phyloP scores from a whole-genome alignment of 2,329 filamentous ascomycete genomes.

The Tolypocladium ovalisporum region DNA sequence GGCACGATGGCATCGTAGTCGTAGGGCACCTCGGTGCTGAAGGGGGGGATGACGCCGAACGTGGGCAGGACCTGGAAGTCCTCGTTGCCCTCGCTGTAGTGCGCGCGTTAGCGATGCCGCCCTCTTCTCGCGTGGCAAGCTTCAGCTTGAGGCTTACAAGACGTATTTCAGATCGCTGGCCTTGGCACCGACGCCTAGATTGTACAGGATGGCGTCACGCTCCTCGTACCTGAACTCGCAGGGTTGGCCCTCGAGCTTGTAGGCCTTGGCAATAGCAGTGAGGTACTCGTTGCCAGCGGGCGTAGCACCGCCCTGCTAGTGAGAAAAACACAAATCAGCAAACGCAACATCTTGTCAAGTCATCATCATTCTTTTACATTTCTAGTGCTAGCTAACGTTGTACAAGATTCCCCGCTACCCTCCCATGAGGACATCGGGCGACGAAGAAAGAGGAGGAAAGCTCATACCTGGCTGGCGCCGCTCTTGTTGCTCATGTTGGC shows the following conservation, averaged over 20 bases:
- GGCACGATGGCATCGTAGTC: constrained; percentile 73
- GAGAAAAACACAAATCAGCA: constrained; percentile 12
- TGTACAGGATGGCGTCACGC: constrained; percentile 87
- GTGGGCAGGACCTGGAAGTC: constrained; percentile 90
- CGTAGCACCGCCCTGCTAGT: constrained; percentile 8
- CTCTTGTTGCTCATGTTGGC: constrained; percentile 76
- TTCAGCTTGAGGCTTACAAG: constrained; percentile 37
- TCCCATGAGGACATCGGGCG: neutral
- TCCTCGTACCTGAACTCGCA: constrained; percentile 78
- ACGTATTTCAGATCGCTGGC: constrained; percentile 77
- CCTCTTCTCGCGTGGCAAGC: neutral
- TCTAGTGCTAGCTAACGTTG: constrained; percentile 8
- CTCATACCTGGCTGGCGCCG: constrained; percentile 49
- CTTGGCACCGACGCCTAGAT: constrained; percentile 87
- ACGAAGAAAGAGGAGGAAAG: constrained; percentile 8
- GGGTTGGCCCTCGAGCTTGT: constrained; percentile 57
- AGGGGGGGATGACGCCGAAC: constrained; percentile 93
- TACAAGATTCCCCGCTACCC: constrained; percentile 4
- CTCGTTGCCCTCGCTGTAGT: constrained; percentile 61
- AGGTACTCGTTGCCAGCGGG: constrained; percentile 53
- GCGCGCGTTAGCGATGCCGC: neutral
- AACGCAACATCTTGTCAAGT: neutral
- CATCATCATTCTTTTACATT: constrained; percentile 2
- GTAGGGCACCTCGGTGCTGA: constrained; percentile 73
- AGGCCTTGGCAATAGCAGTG: constrained; percentile 63